These are phyloP conservation scores for Colletotrichum orbiculare DNA, from an alignment of 2,329 filamentous ascomycete genomes.

Conservation along the genomic window DNA sequence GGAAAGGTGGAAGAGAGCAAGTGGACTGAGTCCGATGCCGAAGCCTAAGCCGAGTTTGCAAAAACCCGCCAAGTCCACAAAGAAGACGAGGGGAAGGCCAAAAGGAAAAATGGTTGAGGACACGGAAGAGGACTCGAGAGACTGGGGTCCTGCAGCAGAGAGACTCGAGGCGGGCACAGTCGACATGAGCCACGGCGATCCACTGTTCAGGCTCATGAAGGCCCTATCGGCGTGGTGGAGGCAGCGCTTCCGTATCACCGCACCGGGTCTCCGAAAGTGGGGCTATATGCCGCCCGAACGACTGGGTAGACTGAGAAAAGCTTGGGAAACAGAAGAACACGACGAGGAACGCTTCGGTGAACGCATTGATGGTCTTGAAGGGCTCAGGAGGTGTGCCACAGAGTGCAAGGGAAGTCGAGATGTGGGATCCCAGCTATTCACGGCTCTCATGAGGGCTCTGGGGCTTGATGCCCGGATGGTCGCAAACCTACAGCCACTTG, in stretches of 20 bases:
- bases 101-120: conserved; percentile 48
- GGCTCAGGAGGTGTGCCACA: conserved; percentile 76
- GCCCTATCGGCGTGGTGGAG: conserved; percentile 88
- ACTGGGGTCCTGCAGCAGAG: conserved; percentile 79
- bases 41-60: conserved; percentile 53
- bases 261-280: conserved; percentile 85
- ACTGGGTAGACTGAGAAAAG: conserved; percentile 78
- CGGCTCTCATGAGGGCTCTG: conserved; percentile 81
- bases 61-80: conserved; percentile 42
- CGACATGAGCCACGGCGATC: conserved; percentile 86
- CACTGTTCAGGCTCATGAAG: conserved; percentile 80
- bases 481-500: conserved; percentile 84
- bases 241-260: conserved; percentile 80
- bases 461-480: conserved; percentile 87
- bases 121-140: conserved; percentile 54
- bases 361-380: conserved; percentile 71
- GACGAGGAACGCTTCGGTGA: conserved; percentile 80
- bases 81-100: conserved; percentile 49
- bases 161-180: conserved; percentile 75
- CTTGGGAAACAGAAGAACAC: conserved; percentile 71
- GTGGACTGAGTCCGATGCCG: conserved; percentile 63
- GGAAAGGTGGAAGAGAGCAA: conserved; percentile 77
- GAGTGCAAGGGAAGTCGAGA: conserved; percentile 85
- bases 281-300: conserved; percentile 86
- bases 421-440: conserved; percentile 89